phyloP scores from a whole-genome alignment of 2,329 filamentous ascomycete species.

The Pseudogymnoascus sp. region DNA sequence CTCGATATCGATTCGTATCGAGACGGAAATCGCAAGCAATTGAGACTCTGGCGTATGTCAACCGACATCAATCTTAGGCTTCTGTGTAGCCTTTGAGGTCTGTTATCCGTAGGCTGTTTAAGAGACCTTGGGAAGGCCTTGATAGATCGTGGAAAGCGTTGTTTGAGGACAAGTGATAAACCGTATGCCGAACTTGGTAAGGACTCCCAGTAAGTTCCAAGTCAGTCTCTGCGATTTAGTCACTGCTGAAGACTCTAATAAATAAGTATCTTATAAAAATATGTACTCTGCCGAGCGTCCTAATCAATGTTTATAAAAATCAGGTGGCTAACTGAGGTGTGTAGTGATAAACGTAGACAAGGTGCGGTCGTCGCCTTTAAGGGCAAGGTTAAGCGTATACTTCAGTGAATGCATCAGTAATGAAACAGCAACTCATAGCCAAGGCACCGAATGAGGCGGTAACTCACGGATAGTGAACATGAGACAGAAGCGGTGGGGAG shows the following conservation, averaged over 20 bases:
- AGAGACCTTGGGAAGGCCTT: not conserved
- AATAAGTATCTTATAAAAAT: not conserved
- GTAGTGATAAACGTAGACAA: not conserved
- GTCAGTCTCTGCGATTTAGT: not conserved
- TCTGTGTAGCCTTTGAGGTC: not conserved
- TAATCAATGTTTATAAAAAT: too few species aligned
- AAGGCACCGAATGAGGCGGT: not conserved
- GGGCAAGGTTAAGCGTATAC: not conserved
- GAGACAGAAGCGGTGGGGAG: slow-evolving; percentile 1
- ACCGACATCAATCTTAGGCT: slow-evolving; percentile 46
- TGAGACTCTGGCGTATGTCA: slow-evolving; percentile 45
- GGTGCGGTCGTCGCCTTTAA: not conserved
- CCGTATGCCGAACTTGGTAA: not conserved
- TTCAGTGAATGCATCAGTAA: not conserved
- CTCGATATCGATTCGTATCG: slow-evolving; percentile 48
- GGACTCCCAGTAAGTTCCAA: not conserved
- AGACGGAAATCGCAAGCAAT: slow-evolving; percentile 46
- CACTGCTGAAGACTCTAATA: not conserved
- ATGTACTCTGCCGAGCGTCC: not conserved
- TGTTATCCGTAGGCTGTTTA: not conserved
- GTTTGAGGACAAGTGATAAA: not conserved
- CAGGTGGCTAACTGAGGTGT: not conserved
- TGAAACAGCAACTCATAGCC: too few species aligned
- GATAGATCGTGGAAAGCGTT: not conserved
- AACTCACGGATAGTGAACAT: not conserved